Percentiles rank a stretch among this genome's conserved stretches.
Conservation (phyloP, 345 rosid genomes). For the Geranium rotundifolium region DNA sequence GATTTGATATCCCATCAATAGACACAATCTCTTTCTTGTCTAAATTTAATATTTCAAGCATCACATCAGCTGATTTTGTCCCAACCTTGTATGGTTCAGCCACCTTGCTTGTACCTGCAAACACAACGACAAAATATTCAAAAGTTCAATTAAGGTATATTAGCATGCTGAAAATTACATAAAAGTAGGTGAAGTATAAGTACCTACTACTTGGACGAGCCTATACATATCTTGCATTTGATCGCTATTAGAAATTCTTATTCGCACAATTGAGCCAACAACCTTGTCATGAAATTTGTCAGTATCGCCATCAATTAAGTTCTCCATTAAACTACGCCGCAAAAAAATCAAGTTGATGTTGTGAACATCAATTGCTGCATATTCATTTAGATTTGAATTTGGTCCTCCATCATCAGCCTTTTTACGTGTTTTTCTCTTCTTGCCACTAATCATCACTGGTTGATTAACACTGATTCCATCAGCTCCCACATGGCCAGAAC, state of each 20-base stretch:
- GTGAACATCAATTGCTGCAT: conserved; percentile 80
- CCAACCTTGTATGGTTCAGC: conserved; percentile 58
- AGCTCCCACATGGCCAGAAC: conserved; percentile 21
- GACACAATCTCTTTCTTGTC: conserved; percentile 64
- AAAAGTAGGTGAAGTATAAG: conserved; percentile 11
- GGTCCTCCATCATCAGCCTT: conserved; percentile 36
- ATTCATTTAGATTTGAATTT: conserved; percentile 35
- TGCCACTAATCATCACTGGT: conserved; percentile 23
- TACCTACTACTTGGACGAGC: conserved; percentile 92
- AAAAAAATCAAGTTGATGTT: conserved; percentile 66
- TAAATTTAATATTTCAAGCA: conserved; percentile 65
- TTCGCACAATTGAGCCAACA: conserved; percentile 79
- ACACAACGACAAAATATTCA: conserved; percentile 10
- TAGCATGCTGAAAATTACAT: conserved; percentile 6
- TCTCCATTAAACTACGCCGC: conserved; percentile 58
- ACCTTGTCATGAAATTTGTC: conserved; percentile 62
- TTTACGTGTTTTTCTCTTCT: conserved; percentile 41
- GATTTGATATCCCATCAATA: conserved; percentile 65
- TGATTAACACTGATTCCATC: conserved; percentile 23
- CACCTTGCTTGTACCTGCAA: conserved; percentile 55
- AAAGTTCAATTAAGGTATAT: neutral
- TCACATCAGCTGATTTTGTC: conserved; percentile 35
- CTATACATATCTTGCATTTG: conserved; percentile 62
- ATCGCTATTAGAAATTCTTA: conserved; percentile 51
- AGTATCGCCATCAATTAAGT: conserved; percentile 41